Conservation (phyloP, 1,284 basidiomycete species). For the Sporisorium iseilematis-ciliati region DNA sequence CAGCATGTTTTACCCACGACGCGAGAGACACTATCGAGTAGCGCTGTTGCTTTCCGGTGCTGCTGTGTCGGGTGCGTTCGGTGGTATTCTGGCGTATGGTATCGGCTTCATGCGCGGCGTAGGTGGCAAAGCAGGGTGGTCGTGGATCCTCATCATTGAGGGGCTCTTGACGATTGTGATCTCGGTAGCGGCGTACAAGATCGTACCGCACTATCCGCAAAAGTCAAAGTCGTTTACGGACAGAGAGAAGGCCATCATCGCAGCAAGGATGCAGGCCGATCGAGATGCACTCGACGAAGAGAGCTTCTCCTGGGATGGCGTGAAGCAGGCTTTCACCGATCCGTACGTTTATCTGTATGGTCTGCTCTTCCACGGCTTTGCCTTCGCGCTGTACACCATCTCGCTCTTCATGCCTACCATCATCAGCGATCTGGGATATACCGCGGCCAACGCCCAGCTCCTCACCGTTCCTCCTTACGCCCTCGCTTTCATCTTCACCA, state of each 20-base stretch:
- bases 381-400: slow-evolving; percentile 68
- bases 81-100: slow-evolving; percentile 73
- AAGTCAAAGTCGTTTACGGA: slow-evolving; percentile 74
- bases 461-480: slow-evolving; percentile 77
- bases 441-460: slow-evolving; percentile 77
- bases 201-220: slow-evolving; percentile 76
- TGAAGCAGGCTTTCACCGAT: slow-evolving; percentile 73
- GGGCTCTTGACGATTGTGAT: slow-evolving; percentile 74
- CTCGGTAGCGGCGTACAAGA: slow-evolving; percentile 74
- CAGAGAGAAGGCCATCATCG: slow-evolving; percentile 73
- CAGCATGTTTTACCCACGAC: slow-evolving; percentile 76
- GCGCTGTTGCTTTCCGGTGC: slow-evolving; percentile 72
- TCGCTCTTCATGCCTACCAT: slow-evolving; percentile 72
- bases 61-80: slow-evolving; percentile 58
- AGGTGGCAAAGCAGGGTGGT: slow-evolving; percentile 70
- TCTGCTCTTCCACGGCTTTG: slow-evolving; percentile 77
- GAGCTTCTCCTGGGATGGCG: slow-evolving; percentile 68
- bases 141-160: slow-evolving; percentile 77
- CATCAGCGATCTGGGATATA: slow-evolving; percentile 75
- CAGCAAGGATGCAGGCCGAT: slow-evolving; percentile 73
- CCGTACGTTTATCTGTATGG: slow-evolving; percentile 77
- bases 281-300: slow-evolving; percentile 74
- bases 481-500: slow-evolving; percentile 70
- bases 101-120: slow-evolving; percentile 76
- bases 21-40: slow-evolving; percentile 76